Evolutionary conservation across 768 basidiomycete species (phyloP), one percentile per base, ranked within the genome.

Genomic region (Pisolithus orientalis): DNA sequence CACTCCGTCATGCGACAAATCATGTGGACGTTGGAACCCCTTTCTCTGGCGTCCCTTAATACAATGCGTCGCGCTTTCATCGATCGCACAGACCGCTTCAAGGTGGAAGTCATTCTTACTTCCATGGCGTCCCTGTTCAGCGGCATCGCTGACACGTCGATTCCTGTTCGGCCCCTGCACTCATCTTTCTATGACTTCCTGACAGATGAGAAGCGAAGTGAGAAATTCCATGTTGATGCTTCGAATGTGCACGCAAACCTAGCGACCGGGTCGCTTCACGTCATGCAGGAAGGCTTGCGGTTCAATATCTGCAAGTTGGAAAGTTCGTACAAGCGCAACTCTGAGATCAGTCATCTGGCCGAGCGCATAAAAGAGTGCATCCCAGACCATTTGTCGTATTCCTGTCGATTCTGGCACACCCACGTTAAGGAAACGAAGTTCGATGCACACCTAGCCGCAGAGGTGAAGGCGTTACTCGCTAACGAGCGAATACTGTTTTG

Each of bases 241-340:
- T 51, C 51, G 6, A 38, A 34, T 13, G 31, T 29, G 16, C 60
- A 69, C 17, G 38, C 37, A 1, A 39, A 52, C 24, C 57, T 72
- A 0, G 59, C 62, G 4, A 38, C 49, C 6, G 54, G 57, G 11
- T 65, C 58, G 9, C 47, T 74, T 6, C 37, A 44, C 4, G 49
- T 65, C 14, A 67, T 73, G 72, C 54, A 64, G 10, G 29, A 50
- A 25, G 47, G 54, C 6, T 61, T 73, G 9, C 52, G 53, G 45
- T 73, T 74, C 57, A 70, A 73, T 50, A 70, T 74, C 27, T 69
- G 65, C 54, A 29, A 63, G 6, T 49, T 74, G 6, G 54, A 60
- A 31, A 64, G 61, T 11, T 72, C 71, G 2, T 62, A 65, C 49
- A 21, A 58, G 5, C 55, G 38, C 8, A 70, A 74, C 51, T 32